Evolutionary conservation across 2,329 filamentous ascomycete genomes (phyloP).

Genomic region (Penicillium sp.): DNA sequence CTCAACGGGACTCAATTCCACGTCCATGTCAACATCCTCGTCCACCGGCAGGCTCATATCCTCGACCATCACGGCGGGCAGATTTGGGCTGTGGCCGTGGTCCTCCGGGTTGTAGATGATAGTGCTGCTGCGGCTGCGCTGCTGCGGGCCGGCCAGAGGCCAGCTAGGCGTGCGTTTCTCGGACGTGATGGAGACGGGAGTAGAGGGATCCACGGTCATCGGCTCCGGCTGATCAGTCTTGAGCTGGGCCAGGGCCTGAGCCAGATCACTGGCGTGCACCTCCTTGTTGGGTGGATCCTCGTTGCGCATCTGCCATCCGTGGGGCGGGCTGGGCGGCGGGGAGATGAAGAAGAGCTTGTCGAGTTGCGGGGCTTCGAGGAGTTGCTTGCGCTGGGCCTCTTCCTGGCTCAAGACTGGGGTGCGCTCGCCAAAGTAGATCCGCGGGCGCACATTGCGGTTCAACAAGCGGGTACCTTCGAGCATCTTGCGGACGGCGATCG

Average conservation of each 20-base stretch:
- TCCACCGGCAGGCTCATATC: slow-evolving; percentile 54
- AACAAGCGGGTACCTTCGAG: slow-evolving; percentile 44
- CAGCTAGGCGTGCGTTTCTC: slow-evolving; percentile 36
- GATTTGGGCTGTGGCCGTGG: slow-evolving; percentile 59
- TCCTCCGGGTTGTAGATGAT: slow-evolving; percentile 65
- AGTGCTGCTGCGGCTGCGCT: slow-evolving; percentile 56
- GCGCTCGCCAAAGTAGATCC: slow-evolving; percentile 56
- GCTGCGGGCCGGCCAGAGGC: slow-evolving; percentile 32
- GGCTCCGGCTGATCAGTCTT: slow-evolving; percentile 30
- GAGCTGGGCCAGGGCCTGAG: slow-evolving; percentile 56
- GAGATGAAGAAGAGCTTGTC: slow-evolving; percentile 68
- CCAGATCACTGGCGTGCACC: slow-evolving; percentile 64
- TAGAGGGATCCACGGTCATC: slow-evolving; percentile 30
- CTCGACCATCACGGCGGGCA: slow-evolving; percentile 66
- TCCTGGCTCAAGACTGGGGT: slow-evolving; percentile 48
- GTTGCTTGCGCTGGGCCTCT: slow-evolving; percentile 39
- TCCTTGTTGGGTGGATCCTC: slow-evolving; percentile 68
- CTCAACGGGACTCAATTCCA: slow-evolving; percentile 44
- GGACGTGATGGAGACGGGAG: slow-evolving; percentile 37
- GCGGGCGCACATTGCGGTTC: slow-evolving; percentile 35
- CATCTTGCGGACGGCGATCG: slow-evolving; percentile 45
- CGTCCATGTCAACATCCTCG: slow-evolving; percentile 49
- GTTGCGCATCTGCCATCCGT: slow-evolving; percentile 64
- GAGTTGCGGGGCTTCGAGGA: slow-evolving; percentile 58
- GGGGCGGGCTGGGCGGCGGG: slow-evolving; percentile 63